Percentiles rank a stretch among this genome's conserved stretches.
These are phyloP conservation scores for Fusarium sp. DNA, from an alignment of 2,329 filamentous ascomycete species.

Conservation along the genomic window DNA sequence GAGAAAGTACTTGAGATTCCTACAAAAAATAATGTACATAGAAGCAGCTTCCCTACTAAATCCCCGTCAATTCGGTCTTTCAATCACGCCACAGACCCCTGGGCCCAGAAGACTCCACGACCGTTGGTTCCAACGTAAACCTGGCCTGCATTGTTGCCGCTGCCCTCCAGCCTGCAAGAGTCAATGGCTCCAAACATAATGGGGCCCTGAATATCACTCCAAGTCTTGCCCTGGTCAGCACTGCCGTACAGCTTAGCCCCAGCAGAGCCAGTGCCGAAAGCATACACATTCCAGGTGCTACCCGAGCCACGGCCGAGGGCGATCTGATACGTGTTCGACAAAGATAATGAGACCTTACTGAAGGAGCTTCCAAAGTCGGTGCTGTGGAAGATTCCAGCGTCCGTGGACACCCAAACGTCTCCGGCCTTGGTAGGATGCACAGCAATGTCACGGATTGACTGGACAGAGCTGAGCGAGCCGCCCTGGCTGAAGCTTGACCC, in stretches of 20 bases:
- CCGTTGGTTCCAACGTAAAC: slow-evolving; percentile 65
- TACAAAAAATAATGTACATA: background rate
- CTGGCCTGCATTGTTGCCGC: slow-evolving; percentile 57
- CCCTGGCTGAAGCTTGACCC: slow-evolving; percentile 59
- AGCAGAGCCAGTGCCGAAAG: slow-evolving; percentile 57
- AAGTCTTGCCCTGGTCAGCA: slow-evolving; percentile 55
- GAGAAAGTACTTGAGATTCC: background rate
- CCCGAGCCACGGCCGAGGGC: slow-evolving; percentile 57
- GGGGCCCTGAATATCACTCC: slow-evolving; percentile 60
- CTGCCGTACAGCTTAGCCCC: slow-evolving; percentile 60
- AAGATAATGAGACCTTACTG: slow-evolving; percentile 49
- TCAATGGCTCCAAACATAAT: slow-evolving; percentile 58
- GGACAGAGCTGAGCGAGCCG: slow-evolving; percentile 53
- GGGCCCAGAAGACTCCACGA: slow-evolving; percentile 55
- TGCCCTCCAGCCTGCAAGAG: slow-evolving; percentile 56
- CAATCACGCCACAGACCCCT: slow-evolving; percentile 9
- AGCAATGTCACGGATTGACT: slow-evolving; percentile 65
- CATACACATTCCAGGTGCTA: slow-evolving; percentile 59
- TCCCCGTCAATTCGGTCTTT: background rate
- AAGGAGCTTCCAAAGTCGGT: slow-evolving; percentile 64
- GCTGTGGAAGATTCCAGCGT: slow-evolving; percentile 65
- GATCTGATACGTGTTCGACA: slow-evolving; percentile 57
- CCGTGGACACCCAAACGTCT: slow-evolving; percentile 69
- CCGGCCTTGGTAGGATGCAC: slow-evolving; percentile 68
- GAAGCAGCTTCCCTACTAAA: background rate